Percentiles rank a stretch among this genome's conserved stretches.
phyloP scores from a whole-genome alignment of 2,329 filamentous ascomycete species.

The Cadophora sp. region DNA sequence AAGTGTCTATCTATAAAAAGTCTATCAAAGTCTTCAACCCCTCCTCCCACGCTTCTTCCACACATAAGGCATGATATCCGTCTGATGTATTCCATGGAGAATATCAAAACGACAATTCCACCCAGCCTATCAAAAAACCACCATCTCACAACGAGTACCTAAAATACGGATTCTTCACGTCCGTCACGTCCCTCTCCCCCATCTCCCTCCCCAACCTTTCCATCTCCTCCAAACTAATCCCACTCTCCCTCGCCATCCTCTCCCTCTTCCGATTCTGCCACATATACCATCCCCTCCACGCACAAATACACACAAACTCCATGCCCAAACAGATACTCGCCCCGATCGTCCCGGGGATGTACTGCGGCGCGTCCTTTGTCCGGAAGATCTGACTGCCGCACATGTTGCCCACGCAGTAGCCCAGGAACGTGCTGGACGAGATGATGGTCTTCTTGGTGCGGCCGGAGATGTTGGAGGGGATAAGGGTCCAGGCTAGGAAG shows the following conservation, averaged over 20 bases:
- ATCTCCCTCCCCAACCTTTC: constrained; percentile 28
- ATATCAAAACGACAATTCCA: background rate
- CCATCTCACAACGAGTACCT: constrained; percentile 28
- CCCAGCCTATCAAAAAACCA: background rate
- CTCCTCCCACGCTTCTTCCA: background rate
- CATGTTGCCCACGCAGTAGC: constrained; percentile 67
- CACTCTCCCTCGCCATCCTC: constrained; percentile 24
- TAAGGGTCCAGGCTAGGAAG: constrained; percentile 49
- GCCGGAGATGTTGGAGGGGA: constrained; percentile 69
- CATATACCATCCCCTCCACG: constrained; percentile 32
- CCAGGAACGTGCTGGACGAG: constrained; percentile 67
- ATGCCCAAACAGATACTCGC: constrained; percentile 22
- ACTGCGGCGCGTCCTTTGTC: constrained; percentile 60
- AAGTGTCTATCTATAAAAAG: background rate
- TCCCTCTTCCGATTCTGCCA: constrained; percentile 34
- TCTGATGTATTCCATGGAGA: background rate
- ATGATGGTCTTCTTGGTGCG: constrained; percentile 69
- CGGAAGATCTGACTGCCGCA: constrained; percentile 68
- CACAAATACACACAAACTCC: constrained; percentile 20
- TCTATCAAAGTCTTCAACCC: background rate
- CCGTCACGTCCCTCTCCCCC: constrained; percentile 32
- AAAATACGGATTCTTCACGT: constrained; percentile 32
- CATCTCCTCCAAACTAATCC: constrained; percentile 21
- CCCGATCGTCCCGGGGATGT: constrained; percentile 46
- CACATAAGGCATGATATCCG: background rate